A percentile compares a stretch with the other conserved stretches of the same genome.
Conservation (phyloP, 2,329 filamentous ascomycete genomes). For the Sporothrix euskadiensis region DNA sequence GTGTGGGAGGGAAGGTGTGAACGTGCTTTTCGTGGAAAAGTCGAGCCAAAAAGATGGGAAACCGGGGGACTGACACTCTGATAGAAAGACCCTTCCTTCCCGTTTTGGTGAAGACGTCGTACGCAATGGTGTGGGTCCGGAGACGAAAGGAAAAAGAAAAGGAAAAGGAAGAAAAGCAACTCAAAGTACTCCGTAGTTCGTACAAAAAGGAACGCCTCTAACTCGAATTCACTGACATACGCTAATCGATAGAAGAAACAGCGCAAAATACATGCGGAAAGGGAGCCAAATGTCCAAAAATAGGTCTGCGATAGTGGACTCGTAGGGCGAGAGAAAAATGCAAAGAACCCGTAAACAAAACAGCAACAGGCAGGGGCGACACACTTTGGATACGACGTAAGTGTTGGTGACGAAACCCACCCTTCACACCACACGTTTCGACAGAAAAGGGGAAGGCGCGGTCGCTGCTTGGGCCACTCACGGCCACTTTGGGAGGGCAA, state of each 20-base stretch:
- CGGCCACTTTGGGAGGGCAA: background rate
- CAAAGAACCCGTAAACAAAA: background rate
- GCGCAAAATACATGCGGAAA: background rate
- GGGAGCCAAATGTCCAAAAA: slow-evolving; percentile 2
- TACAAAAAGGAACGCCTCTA: background rate
- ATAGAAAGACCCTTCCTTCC: slow-evolving; percentile 19
- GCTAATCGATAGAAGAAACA: background rate
- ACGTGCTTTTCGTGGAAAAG: background rate
- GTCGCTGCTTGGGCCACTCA: background rate
- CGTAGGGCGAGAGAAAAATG: background rate
- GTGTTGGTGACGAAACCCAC: slow-evolving; percentile 11
- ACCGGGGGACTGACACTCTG: background rate
- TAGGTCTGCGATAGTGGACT: background rate
- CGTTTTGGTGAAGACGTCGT: slow-evolving; percentile 1
- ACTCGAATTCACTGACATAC: background rate
- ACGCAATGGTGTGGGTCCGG: slow-evolving; percentile 18
- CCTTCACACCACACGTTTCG: background rate
- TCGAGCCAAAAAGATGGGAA: background rate
- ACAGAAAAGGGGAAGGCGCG: slow-evolving; percentile 25
- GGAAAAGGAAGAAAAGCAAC: background rate
- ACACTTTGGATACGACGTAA: background rate
- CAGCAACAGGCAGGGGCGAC: slow-evolving; percentile 18
- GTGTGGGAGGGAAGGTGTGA: background rate
- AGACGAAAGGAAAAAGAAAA: background rate
- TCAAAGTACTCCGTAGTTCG: background rate